Percentiles rank a stretch among this genome's conserved stretches.
Evolutionary conservation across 2,329 filamentous ascomycete species (phyloP).

Genomic region (Ophiocordyceps sinensis): DNA sequence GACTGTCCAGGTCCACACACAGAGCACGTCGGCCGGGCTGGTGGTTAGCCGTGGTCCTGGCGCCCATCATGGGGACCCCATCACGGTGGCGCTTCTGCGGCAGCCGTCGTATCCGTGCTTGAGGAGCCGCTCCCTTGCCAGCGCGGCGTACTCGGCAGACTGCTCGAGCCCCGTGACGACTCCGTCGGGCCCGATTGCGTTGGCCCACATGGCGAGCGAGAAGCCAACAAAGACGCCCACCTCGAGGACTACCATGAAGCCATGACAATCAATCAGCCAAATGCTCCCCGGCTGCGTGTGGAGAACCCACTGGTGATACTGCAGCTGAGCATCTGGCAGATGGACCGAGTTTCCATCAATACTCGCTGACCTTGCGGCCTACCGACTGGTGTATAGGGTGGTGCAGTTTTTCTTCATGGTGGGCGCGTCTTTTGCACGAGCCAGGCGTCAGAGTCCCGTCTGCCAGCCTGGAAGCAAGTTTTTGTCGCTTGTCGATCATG

Average conservation of each 20-base stretch:
- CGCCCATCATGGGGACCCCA: background rate
- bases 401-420: conserved; percentile 17
- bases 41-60: background rate
- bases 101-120: conserved; percentile 24
- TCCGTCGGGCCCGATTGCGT: conserved; percentile 19
- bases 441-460: no score
- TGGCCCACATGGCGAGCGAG: conserved; percentile 25
- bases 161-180: conserved; percentile 25
- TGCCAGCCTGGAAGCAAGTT: no score
- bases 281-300: conserved; percentile 7
- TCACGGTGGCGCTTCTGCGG: conserved; percentile 10
- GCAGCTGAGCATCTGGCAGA: conserved; percentile 18
- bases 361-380: conserved; percentile 18
- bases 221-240: conserved; percentile 28
- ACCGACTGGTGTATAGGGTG: conserved; percentile 22
- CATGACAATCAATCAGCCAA: background rate
- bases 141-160: conserved; percentile 21
- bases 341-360: conserved; percentile 18
- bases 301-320: conserved; percentile 19
- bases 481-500: no score
- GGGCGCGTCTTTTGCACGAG: background rate
- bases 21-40: background rate
- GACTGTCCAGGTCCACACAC: conserved; percentile 6
- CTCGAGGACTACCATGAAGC: conserved; percentile 17
- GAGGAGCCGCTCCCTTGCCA: conserved; percentile 20